Evolutionary conservation across 805 yeast genomes (phyloP), one percentile per base, ranked within the genome.

Genomic region (Lipomyces kockii): DNA sequence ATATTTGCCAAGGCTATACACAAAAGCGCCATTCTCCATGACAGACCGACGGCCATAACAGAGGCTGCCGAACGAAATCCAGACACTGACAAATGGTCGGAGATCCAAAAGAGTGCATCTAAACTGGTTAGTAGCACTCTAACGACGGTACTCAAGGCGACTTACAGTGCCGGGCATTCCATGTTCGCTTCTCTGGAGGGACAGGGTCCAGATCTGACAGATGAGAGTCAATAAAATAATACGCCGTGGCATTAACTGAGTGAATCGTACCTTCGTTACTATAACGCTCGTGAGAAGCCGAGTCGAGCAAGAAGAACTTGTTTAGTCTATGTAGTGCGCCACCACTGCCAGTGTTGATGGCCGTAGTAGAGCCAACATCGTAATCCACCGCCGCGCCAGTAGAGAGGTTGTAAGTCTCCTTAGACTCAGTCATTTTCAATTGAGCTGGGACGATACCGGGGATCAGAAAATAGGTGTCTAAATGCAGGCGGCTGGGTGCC

Each of bases 21-120:
- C 1, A 82, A 81, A 81, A 84, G 81, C 1, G 84, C 74, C 64
- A 82, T 78, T 71, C 81, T 77, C n/a, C 83, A 82, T 39, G 79
- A 78, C 5, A 82, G 72, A 0, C 87, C 87, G 27, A 82, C 73
- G 0, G 82, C 72, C 65, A 84, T 70, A 49, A 84, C 70, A 0
- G 86, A 76, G 8, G 83, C 76, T 17, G 83, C 85, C 1, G 80
- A 75, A 52, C 80, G 77, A 82, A 83, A 80, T 46, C 84, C 79
- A 2, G 83, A 75, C 68, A 82, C 79, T 2, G 81, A 78, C 22
- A 80, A 66, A 25, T 68, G 66, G 39, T 72, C 74, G 4, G 72
- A 66, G 22, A 65, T 62, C 76, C 76, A 73, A 29, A 71, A 73
- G 39, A 68, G 67, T 25, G 81, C 74, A 69, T 79, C 65, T 62